Conservation (phyloP, 805 yeast species). For the Lipomyces sp. region DNA sequence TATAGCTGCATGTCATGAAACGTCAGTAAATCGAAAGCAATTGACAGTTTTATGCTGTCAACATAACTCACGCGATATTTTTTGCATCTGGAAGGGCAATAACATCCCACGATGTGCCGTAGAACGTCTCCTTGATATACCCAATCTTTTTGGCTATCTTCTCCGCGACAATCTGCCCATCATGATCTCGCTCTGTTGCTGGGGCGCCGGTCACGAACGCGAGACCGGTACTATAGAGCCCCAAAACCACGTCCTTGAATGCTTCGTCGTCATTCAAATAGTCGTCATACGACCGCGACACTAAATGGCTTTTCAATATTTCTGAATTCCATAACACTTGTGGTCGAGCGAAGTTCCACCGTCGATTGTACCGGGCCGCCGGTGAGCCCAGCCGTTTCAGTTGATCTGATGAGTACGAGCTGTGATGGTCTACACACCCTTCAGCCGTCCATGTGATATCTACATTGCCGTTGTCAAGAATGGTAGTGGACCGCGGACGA, state of each 20-base stretch:
- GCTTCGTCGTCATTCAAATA: constrained; percentile 41
- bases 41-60: neutral
- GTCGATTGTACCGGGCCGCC: constrained; percentile 37
- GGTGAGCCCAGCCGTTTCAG: constrained; percentile 45
- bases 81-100: constrained; percentile 51
- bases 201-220: constrained; percentile 56
- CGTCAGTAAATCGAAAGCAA: neutral
- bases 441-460: constrained; percentile 37
- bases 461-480: constrained; percentile 24
- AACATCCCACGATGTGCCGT: constrained; percentile 70
- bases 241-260: constrained; percentile 44
- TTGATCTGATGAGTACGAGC: constrained; percentile 47
- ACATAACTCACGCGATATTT: constrained; percentile 51
- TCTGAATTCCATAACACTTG: constrained; percentile 36
- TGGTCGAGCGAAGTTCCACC: constrained; percentile 38
- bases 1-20: constrained; percentile 38
- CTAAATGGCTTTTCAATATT: constrained; percentile 34
- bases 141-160: constrained; percentile 56
- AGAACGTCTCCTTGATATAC: constrained; percentile 65
- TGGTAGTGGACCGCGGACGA: constrained; percentile 35
- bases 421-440: constrained; percentile 49
- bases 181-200: constrained; percentile 36
- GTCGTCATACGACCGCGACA: constrained; percentile 41
- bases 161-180: constrained; percentile 40
- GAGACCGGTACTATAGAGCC: constrained; percentile 56